Evolutionary conservation across 768 basidiomycete species (phyloP), one percentile per base, ranked within the genome.

Genomic region (Mrakia gelida): DNA sequence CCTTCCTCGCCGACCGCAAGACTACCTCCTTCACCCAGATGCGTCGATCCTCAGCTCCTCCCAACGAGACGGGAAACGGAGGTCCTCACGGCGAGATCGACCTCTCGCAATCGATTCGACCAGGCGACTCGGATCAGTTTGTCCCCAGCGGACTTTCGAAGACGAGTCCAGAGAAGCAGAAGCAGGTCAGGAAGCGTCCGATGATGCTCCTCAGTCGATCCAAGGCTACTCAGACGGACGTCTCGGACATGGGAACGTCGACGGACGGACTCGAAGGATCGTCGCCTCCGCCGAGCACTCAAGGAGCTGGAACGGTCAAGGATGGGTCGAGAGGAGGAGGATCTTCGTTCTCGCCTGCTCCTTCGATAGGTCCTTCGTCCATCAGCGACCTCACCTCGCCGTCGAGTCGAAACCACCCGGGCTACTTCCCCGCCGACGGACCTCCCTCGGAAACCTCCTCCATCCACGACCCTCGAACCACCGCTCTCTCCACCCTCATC

Each of bases 191-290:
- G 0, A 81, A 83, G 75, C 81, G 83, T 61, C 81, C 79, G 67
- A 81, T 85, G 45, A 83, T 90, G 73, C 86, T 90, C 28, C 86
- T 90, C 7, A 90, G 88, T 32, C 88, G 89, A 3, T 90, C 90
- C 38, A 87, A 88, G 63, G 90, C 88, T 18, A 87, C 91, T 10
- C 93, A 93, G 82, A 92, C 92, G 0, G 91, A 92, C 63, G 81
- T 84, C 43, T 84, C 73, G 75, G 80, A 83, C 82, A 70, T 62
- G n/a, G 77, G 77, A 18, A 78, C 72, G 32, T 78, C 77, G 63
- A 78, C 65, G 41, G 71, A 67, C 32, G 61, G 32, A 45, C 41
- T 71, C 23, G 49, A 18, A 49, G n/a, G 56, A 32, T 30, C 23
- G 49, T 41, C 38, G 38, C 65, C 18, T 67, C 38, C 32, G 34